These are phyloP conservation scores for Paspalum vaginatum DNA, from an alignment of 176 grass and related monocot species.

Conservation along the genomic window DNA sequence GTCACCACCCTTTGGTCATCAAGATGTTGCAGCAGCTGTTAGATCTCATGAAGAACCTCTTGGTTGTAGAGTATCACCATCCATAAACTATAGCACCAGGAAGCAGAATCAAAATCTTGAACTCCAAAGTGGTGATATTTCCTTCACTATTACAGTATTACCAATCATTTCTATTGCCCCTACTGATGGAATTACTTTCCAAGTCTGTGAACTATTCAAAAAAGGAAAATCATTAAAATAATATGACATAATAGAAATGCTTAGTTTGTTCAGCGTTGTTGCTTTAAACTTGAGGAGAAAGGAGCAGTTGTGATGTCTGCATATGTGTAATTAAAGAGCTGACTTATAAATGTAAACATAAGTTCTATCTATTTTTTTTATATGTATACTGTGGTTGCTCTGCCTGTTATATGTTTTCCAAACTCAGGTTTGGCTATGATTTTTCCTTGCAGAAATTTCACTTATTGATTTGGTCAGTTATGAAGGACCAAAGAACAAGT, in stretches of 20 bases:
- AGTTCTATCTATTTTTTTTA: not conserved
- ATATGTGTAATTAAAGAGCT: not conserved
- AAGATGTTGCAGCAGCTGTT: constrained; percentile 52
- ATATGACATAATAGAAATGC: too few species aligned
- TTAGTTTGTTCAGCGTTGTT: constrained; percentile 1
- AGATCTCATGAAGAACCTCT: constrained; percentile 40
- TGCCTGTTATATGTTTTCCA: constrained; percentile 23
- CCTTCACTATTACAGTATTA: constrained; percentile 28
- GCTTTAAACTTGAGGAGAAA: constrained; percentile 15
- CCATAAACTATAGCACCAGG: constrained; percentile 37
- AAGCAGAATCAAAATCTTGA: constrained; percentile 46
- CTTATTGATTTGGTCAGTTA: constrained; percentile 67
- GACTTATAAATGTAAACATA: constrained; percentile 26
- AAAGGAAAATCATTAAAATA: not conserved
- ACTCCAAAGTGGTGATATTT: constrained; percentile 54
- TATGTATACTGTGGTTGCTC: constrained; percentile 11
- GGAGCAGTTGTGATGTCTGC: not conserved
- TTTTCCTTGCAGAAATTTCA: constrained; percentile 57
- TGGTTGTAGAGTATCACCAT: constrained; percentile 43
- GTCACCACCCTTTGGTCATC: constrained; percentile 43
- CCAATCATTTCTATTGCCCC: constrained; percentile 3
- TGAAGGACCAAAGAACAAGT: constrained; percentile 48
- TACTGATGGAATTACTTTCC: not conserved
- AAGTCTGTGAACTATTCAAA: not conserved
- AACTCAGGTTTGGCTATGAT: constrained; percentile 21